Percentiles rank a stretch among this genome's conserved stretches.
Evolutionary conservation across 352 stramenopile species (phyloP).

Genomic region (Peronospora farinosa): DNA sequence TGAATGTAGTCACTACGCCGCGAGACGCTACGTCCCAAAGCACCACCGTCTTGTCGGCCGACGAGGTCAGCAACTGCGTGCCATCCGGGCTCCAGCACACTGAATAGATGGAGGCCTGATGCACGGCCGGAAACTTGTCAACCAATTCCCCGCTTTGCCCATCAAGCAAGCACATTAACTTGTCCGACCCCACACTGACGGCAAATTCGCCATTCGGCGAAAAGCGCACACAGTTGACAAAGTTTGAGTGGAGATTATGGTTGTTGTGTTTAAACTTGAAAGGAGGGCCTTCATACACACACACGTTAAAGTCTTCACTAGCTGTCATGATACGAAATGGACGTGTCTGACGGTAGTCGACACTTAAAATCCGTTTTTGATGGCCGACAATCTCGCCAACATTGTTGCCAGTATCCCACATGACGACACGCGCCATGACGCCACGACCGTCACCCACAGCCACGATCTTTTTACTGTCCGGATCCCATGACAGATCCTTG

Average conservation of each 20-base stretch:
- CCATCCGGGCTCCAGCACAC: constrained; percentile 90
- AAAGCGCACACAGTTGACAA: constrained; percentile 94
- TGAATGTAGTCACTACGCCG: constrained; percentile 78
- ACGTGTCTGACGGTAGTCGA: constrained; percentile 90
- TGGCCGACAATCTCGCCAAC: constrained; percentile 92
- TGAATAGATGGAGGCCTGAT: constrained; percentile 93
- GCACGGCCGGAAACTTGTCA: constrained; percentile 69
- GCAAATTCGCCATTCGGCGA: constrained; percentile 85
- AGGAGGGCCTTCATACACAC: constrained; percentile 92
- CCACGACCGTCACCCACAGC: constrained; percentile 81
- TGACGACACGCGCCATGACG: constrained; percentile 85
- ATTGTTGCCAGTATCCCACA: constrained; percentile 96
- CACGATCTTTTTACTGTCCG: constrained; percentile 92
- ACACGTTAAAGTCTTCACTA: constrained; percentile 92
- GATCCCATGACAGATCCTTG: constrained; percentile 93
- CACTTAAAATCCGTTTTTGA: constrained; percentile 88
- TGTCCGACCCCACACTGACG: constrained; percentile 92
- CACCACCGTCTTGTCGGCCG: constrained; percentile 94
- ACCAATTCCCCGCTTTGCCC: constrained; percentile 85
- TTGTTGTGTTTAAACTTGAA: constrained; percentile 94
- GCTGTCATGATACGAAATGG: constrained; percentile 94
- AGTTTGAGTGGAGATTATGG: constrained; percentile 91
- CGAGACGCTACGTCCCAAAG: constrained; percentile 84
- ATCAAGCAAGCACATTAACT: constrained; percentile 93
- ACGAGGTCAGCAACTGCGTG: constrained; percentile 90